A percentile compares a stretch with the other conserved stretches of the same genome.
phyloP scores from a whole-genome alignment of 2,329 filamentous ascomycete genomes.

The Hypoxylon sp. region DNA sequence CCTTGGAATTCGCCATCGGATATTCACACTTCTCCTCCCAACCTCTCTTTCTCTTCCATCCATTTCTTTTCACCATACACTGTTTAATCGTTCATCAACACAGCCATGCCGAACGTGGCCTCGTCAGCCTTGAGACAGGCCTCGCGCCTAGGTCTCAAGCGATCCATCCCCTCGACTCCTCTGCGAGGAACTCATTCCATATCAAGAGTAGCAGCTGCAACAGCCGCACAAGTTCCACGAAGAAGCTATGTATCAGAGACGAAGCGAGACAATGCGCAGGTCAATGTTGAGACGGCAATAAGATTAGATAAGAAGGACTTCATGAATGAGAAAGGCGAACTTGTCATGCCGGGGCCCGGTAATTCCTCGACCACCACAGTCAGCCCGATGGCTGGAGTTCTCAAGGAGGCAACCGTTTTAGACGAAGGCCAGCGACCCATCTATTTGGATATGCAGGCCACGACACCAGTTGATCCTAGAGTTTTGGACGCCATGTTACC shows the following conservation, averaged over 20 bases:
- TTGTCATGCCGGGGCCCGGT: slow-evolving; percentile 70
- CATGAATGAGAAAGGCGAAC: slow-evolving; percentile 63
- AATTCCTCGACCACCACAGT: slow-evolving; percentile 77
- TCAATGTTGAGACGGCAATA: slow-evolving; percentile 86
- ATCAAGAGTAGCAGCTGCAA: slow-evolving; percentile 54
- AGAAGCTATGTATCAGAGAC: slow-evolving; percentile 88
- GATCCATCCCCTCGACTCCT: slow-evolving; percentile 57
- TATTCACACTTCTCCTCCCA: slow-evolving; percentile 34
- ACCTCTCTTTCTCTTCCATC: slow-evolving; percentile 40
- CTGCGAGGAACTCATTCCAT: slow-evolving; percentile 55
- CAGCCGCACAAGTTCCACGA: slow-evolving; percentile 50
- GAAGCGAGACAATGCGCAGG: slow-evolving; percentile 83
- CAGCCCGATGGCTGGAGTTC: slow-evolving; percentile 86
- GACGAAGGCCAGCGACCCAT: slow-evolving; percentile 94
- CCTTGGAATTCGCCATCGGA: slow-evolving; percentile 38
- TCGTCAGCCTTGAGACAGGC: slow-evolving; percentile 82
- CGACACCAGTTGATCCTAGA: slow-evolving; percentile 92
- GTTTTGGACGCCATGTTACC: slow-evolving; percentile 98
- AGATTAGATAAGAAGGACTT: slow-evolving; percentile 89
- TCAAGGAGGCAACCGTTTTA: slow-evolving; percentile 94
- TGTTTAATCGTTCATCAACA: slow-evolving; percentile 33
- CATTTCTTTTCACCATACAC: slow-evolving; percentile 39
- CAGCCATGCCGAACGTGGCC: slow-evolving; percentile 74
- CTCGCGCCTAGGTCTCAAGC: slow-evolving; percentile 69
- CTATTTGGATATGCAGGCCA: slow-evolving; percentile 98